These are phyloP conservation scores for Fusarium praegraminearum DNA, from an alignment of 2,329 filamentous ascomycete genomes.

Conservation along the genomic window DNA sequence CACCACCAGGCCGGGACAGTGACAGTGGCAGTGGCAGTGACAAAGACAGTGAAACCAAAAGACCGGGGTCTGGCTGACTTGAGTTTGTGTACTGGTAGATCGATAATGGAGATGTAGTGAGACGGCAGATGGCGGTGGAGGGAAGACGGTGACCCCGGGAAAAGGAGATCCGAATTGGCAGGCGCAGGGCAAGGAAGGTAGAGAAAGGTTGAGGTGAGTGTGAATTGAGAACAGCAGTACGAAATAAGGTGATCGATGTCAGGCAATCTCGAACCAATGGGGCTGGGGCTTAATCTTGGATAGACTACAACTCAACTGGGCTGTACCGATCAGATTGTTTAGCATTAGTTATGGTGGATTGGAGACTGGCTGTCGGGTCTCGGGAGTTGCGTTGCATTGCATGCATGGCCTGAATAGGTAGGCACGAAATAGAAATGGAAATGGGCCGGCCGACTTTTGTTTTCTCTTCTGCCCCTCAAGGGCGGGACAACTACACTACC, in stretches of 20 bases:
- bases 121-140: conserved; percentile 37
- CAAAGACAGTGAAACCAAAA: conserved; percentile 20
- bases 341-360: conserved; percentile 44
- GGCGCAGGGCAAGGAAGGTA: conserved; percentile 12
- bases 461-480: conserved; percentile 23
- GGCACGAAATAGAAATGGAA: neutral
- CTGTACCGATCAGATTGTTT: conserved; percentile 29
- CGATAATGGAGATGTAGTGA: conserved; percentile 20
- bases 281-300: conserved; percentile 21
- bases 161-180: conserved; percentile 20
- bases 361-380: conserved; percentile 37
- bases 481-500: conserved; percentile 12
- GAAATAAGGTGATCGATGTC: conserved; percentile 19
- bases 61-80: conserved; percentile 23
- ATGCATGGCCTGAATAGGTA: conserved; percentile 39
- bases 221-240: conserved; percentile 6
- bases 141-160: conserved; percentile 31
- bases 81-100: conserved; percentile 28
- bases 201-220: conserved; percentile 3
- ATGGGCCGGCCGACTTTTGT: conserved; percentile 17
- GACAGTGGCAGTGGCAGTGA: neutral
- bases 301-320: conserved; percentile 1
- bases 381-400: conserved; percentile 41
- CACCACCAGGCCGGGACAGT: conserved; percentile 41
- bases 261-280: conserved; percentile 18